Base-by-base conservation (phyloP, 306 rosid genomes). In the Alnus rubra region DNA sequence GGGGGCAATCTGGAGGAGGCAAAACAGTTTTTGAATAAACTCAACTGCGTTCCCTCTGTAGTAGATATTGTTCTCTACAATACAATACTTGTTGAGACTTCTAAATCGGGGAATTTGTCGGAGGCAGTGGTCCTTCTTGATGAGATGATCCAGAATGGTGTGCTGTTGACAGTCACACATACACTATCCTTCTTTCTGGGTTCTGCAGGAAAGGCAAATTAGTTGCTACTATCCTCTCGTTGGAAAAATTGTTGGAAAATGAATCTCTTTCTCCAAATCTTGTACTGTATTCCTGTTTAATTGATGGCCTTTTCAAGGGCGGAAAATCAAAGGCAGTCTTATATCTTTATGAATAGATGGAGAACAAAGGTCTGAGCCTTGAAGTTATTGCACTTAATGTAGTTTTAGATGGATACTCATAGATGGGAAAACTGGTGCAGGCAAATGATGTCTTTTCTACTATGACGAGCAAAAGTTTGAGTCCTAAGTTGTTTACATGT, bases 1-100 rank as follows among this genome's bases (percentile, higher is more conserved):
- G 86, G 95, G 59, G 90, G 94, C 16, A 76, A 89, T 86, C 84
- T 87, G 58, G 74, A 78, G 74, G 92, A 83, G 79, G 97, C 95
- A 71, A 82, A 59, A 37, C 73, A 12, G 1, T 71, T 83, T 85
- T 79, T 92, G 79, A 79, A 69, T 78, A 75, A 83, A 76, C 89
- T 90, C 80, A 60, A 75, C 23, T 4, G 51, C 76, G 79, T 88
- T 83, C 93, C 92, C 48, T 80, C 76, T 69, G 88, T 81, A 19
- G 65, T 86, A 33, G 97, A 90, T 83, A 86, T 80, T 84, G 77
- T 85, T 70, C 69, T 78, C 70, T 90, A 88, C 90, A 92, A 92
- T 74, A 90, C 86, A 54, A 59, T 90, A 74, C 88, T 88, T 69
- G 52, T 85, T 76, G 86, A 71, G 88, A 80, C 78, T 9, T 88